Evolutionary conservation across 306 rosid genomes (phyloP).

Genomic region (Heteromeles arbutifolia): DNA sequence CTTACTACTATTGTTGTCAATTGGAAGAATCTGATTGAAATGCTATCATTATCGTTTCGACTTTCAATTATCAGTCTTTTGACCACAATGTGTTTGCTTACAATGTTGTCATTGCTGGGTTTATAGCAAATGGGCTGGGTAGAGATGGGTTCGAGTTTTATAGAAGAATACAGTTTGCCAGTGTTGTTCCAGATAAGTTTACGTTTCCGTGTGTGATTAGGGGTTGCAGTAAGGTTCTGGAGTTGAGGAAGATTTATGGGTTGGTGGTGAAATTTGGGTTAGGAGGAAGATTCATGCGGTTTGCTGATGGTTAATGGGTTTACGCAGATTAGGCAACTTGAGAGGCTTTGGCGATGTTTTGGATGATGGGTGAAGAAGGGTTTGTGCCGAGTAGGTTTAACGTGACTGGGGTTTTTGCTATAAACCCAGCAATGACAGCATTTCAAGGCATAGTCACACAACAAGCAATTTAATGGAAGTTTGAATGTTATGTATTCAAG

Average conservation of each 20-base stretch:
- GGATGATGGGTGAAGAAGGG: constrained; percentile 48
- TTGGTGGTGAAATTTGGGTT: constrained; percentile 62
- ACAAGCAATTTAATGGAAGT: too few species aligned
- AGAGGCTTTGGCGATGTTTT: constrained; percentile 59
- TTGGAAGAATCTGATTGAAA: background rate
- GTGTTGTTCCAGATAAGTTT: constrained; percentile 54
- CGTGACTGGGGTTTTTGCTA: constrained; percentile 38
- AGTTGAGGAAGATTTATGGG: constrained; percentile 67
- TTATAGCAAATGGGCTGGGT: constrained; percentile 40
- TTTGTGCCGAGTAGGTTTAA: constrained; percentile 51
- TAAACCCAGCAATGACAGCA: too few species aligned
- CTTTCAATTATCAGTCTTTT: constrained; percentile 34
- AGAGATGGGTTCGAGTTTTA: constrained; percentile 38
- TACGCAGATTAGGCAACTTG: constrained; percentile 50
- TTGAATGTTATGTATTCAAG: too few species aligned
- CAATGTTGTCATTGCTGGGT: constrained; percentile 68
- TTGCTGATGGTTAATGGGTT: constrained; percentile 74
- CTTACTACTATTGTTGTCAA: too few species aligned
- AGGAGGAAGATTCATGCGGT: constrained; percentile 44
- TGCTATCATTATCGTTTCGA: constrained; percentile 20
- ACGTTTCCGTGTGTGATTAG: constrained; percentile 66
- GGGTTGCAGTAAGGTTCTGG: constrained; percentile 45
- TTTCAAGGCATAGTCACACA: too few species aligned
- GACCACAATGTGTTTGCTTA: constrained; percentile 60
- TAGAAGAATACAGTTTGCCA: constrained; percentile 40